Base-by-base conservation (phyloP, 495 filamentous ascomycete genomes). In the Penicillium mononematosum region DNA sequence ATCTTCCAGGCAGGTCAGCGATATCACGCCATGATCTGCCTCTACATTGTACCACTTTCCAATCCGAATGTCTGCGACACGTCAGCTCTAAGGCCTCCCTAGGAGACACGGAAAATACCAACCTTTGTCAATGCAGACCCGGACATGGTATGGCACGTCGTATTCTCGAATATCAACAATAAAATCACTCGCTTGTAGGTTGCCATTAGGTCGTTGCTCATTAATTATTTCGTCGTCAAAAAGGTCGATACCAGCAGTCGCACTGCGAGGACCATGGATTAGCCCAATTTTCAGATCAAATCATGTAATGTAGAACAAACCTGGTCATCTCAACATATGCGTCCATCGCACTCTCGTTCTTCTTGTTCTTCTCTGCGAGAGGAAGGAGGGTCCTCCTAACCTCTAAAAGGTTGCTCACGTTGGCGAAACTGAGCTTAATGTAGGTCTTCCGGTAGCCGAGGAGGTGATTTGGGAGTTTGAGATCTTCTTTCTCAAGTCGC, bases 131-230 rank as follows among this genome's bases (percentile, higher is more conserved):
- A 99, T 98, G 67, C 92, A 88, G 74, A 98, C 93, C 80, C 94
- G 85, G 65, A 99, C 93, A 81, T 99, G 94, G 76, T 99, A 99
- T 63, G 92, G 94, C 65, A 99, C 94, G 76, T 99, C 94, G 70
- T 92, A 99, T 78, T 99, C 94, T 78, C 94, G 86, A 72, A 98
- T 96, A 84, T 99, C 94, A 78, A 96, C 83, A 79, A 99, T 90
- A 73, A 88, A 95, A 83, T 99, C 94, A 81, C 91, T 96, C 50
- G 92, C 92, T 77, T 96, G 90, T 66, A 83, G 81, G 78, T 87
- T 85, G 66, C 81, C 83, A 81, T 88, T 91, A 81, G 80, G 76
- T 86, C 88, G 88, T 89, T 78, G 81, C 73, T 96, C 90, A 74
- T 92, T 83, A 79, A 84, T 83, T 83, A 86, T 78, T 82, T 86